Base-by-base conservation (phyloP, 164 flowering plant species). In the Nelumbo lutea region DNA sequence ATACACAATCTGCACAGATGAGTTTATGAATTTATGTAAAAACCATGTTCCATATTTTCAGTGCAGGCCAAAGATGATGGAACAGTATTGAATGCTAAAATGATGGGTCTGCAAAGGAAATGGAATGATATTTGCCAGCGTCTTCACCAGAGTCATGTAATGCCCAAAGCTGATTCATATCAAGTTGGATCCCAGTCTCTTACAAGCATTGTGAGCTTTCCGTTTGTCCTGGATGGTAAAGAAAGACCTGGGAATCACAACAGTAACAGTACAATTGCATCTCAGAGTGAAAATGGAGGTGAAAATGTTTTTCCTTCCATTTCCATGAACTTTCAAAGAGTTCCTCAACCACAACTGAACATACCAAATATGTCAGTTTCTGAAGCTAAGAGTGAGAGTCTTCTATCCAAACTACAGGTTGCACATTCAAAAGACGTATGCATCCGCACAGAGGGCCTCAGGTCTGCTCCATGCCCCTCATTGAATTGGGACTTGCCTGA, bases 11-110 rank as follows among this genome's bases (percentile, higher is more conserved):
- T 61, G 15, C 43, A 27, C 63, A 41, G 42, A 67, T 67, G 65
- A 69, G 38, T 61, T 44, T 48, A 62, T 45, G 57, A 67, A 68
- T 72, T 70, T 70, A 71, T 79, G 77, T 77, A 63, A 77, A 68
- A 77, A 65, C 50, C 55, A 11, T 61, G 68, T 75, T 71, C 69
- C 76, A 42, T 81, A 73, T 76, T 72, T 87, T 79, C 91, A 85
- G 92, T 85, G 90, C 96, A 90, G 98, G 86, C 88, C 81, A 83
- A 76, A 81, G 86, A 88, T 67, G 91, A 82, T 80, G 77, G 81
- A 61, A 41, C 77, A 70, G 64, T 73, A 51, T 64, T 84, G 73
- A 78, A 74, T 78, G 75, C 80, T 57, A 81, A 74, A 77, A 68
- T 86, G 59, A 40, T 70, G 63, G 86, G 72, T 2, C 52, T 88